Evolutionary conservation across 768 basidiomycete species (phyloP).

Genomic region (Pholiota conissans): DNA sequence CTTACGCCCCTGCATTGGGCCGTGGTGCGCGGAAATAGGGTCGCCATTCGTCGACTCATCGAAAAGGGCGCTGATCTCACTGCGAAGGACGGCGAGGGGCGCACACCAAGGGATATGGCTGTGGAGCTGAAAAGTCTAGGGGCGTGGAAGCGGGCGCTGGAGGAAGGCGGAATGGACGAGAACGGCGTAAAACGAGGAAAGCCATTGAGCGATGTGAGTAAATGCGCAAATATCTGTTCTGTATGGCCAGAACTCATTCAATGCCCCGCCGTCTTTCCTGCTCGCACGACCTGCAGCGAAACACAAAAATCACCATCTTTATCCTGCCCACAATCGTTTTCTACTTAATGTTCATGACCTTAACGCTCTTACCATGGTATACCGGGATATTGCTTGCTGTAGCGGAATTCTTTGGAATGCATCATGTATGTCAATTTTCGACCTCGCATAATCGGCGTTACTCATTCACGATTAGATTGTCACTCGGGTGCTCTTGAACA

Average conservation of each 20-base stretch:
- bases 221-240: neutral
- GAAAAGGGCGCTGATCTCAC: conserved; percentile 84
- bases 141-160: conserved; percentile 86
- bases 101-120: conserved; percentile 95
- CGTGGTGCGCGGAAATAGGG: conserved; percentile 90
- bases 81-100: conserved; percentile 78
- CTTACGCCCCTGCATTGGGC: conserved; percentile 96
- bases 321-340: conserved; percentile 76
- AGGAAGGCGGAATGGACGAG: conserved; percentile 83
- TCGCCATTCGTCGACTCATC: conserved; percentile 80
- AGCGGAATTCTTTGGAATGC: conserved; percentile 91
- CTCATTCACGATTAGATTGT: conserved; percentile 53
- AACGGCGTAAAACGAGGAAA: conserved; percentile 66
- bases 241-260: neutral
- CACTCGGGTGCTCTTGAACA: conserved; percentile 82
- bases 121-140: conserved; percentile 87
- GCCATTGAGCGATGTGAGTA: conserved; percentile 67
- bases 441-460: conserved; percentile 12
- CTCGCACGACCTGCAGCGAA: no score
- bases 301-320: conserved; percentile 81
- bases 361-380: conserved; percentile 88
- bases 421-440: conserved; percentile 66
- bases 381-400: conserved; percentile 79
- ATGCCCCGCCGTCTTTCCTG: neutral
- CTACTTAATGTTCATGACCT: conserved; percentile 80